These are phyloP conservation scores for Botrytis tulipae DNA, from an alignment of 2,329 filamentous ascomycete species.

Conservation along the genomic window DNA sequence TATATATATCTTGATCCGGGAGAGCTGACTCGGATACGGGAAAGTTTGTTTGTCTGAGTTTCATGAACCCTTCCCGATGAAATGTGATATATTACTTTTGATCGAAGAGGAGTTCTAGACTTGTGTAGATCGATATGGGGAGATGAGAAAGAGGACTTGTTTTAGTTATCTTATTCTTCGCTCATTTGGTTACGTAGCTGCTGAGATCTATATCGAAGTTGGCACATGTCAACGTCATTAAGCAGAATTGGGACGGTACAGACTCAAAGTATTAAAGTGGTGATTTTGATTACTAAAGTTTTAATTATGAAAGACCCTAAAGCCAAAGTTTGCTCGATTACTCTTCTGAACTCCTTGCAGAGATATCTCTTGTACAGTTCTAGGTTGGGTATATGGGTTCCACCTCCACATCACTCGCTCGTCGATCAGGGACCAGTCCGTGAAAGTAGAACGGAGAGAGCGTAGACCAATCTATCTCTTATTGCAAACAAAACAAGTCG, in stretches of 20 bases:
- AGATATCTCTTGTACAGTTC: slow-evolving; percentile 13
- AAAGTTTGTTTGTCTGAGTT: slow-evolving; percentile 17
- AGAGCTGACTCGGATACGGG: slow-evolving; percentile 7
- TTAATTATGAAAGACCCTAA: neutral
- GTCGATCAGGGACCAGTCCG: slow-evolving; percentile 11
- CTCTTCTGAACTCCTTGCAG: slow-evolving; percentile 11
- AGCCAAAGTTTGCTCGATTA: slow-evolving; percentile 2
- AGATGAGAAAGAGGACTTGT: neutral
- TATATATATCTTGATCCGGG: neutral
- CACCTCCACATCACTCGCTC: slow-evolving; percentile 12
- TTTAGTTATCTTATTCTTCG: neutral
- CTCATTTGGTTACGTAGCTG: neutral
- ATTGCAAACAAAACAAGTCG: slow-evolving; percentile 18
- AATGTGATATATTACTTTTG: slow-evolving; percentile 16
- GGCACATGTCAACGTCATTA: neutral
- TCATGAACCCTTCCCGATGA: neutral
- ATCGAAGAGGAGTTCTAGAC: neutral
- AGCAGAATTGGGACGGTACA: neutral
- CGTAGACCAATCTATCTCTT: neutral
- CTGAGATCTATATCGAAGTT: neutral
- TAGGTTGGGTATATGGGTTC: slow-evolving; percentile 15
- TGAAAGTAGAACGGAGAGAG: neutral
- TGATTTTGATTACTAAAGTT: neutral
- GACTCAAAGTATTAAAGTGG: slow-evolving; percentile 8
- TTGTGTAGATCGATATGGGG: neutral